Base-by-base conservation (phyloP, 176 grass and related monocot genomes). In the Musa itinerans region DNA sequence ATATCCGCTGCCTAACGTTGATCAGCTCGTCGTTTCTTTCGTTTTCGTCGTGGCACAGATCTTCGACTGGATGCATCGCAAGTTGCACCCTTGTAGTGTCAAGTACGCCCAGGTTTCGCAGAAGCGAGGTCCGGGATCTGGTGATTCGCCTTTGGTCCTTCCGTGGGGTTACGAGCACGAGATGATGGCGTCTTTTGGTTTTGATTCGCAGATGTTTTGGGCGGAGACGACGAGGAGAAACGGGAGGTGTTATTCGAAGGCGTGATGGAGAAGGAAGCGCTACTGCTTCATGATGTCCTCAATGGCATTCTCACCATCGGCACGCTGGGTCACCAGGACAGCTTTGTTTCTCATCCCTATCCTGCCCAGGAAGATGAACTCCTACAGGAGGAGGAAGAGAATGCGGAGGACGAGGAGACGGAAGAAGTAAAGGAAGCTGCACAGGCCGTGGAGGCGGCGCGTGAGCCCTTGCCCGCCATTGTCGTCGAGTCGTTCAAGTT, bases 281-380 rank as follows among this genome's bases (percentile, higher is more conserved):
- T 98, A 71, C 88, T 98, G n/a, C 82, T 98, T 11, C 82, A 86
- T 68, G 88, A 98, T 72, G 85, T 98, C 65, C 85, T 98, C 59
- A 87, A 84, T 0, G 88, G 88, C 25, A 93, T 98, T 73, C 84
- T 98, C 57, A 85, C 86, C 50, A 98, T 98, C 54, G 94, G 94
- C 71, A 98, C 94, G 0, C 76, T 98, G 43, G 94, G 94, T 15
- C 88, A 89, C 74, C 68, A 80, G 10, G 61, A 88, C 52, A 65
- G 79, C 61, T 88, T 85, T 15, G 74, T 89, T 53, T 79, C 79
- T 54, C 78, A 80, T 24, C 69, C 79, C 20, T 50, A 65, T 19
- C 78, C 61, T 70, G 55, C 73, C 68, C 73, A 80, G 23, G 80
- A 87, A 74, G 85, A 90, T 52, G 48, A 72, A 50, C 34, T 43